Conservation (phyloP, 495 filamentous ascomycete genomes). For the Penicillium longicatenatum region DNA sequence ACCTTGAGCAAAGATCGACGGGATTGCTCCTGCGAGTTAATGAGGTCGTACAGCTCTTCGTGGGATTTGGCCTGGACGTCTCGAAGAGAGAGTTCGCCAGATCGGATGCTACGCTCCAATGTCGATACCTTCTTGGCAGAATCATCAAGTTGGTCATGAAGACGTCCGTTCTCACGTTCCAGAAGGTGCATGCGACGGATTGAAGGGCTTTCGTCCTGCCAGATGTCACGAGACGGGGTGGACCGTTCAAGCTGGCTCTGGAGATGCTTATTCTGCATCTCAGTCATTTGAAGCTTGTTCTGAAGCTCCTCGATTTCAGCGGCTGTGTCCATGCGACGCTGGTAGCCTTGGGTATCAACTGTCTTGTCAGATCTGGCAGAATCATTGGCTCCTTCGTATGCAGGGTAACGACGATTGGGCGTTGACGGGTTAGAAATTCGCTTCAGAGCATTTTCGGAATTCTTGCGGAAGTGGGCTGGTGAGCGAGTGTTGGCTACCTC, state of each 20-base stretch:
- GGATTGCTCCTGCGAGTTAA: slow-evolving; percentile 92
- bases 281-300: slow-evolving; percentile 90
- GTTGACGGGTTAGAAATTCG: slow-evolving; percentile 75
- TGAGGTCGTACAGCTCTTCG: slow-evolving; percentile 90
- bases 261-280: slow-evolving; percentile 95
- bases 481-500: slow-evolving; percentile 76
- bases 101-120: slow-evolving; percentile 81
- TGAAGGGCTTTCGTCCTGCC: slow-evolving; percentile 83
- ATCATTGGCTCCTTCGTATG: slow-evolving; percentile 65
- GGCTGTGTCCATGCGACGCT: slow-evolving; percentile 87
- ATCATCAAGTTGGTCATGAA: slow-evolving; percentile 95
- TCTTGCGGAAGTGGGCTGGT: slow-evolving; percentile 72
- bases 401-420: slow-evolving; percentile 69
- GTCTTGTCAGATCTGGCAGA: slow-evolving; percentile 87
- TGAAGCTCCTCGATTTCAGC: slow-evolving; percentile 90
- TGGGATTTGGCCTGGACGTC: slow-evolving; percentile 93
- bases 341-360: slow-evolving; percentile 84
- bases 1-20: slow-evolving; percentile 76
- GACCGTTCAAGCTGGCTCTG: slow-evolving; percentile 80
- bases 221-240: slow-evolving; percentile 58
- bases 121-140: slow-evolving; percentile 91
- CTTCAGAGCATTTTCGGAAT: slow-evolving; percentile 64
- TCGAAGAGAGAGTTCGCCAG: slow-evolving; percentile 85
- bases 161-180: slow-evolving; percentile 86
- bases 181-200: slow-evolving; percentile 83